phyloP scores from a whole-genome alignment of 768 basidiomycete genomes.

The Mycena vitilis region DNA sequence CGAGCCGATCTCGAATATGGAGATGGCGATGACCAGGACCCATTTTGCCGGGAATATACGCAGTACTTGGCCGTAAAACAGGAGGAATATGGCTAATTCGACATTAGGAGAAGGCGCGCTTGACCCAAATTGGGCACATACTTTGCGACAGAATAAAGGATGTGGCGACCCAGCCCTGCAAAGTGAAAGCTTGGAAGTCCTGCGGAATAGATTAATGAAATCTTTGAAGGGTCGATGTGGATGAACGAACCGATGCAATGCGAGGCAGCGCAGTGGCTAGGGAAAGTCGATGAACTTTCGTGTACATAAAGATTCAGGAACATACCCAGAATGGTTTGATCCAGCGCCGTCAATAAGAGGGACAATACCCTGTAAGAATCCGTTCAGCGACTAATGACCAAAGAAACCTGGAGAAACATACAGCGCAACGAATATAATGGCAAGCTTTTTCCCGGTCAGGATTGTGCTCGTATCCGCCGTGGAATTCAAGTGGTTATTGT shows the following conservation, averaged over 20 bases:
- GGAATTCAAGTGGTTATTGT: too few species aligned
- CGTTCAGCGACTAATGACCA: neutral
- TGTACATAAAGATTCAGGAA: neutral
- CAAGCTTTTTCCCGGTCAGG: constrained; percentile 4
- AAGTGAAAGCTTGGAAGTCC: constrained; percentile 15
- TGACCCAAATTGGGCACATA: neutral
- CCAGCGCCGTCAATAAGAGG: constrained; percentile 2
- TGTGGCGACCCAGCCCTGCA: constrained; percentile 27
- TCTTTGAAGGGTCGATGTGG: too few species aligned
- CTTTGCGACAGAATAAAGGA: constrained; percentile 42
- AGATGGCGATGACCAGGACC: neutral
- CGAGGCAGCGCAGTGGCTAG: constrained; percentile 20
- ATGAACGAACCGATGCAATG: constrained; percentile 17
- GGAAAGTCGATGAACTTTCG: neutral
- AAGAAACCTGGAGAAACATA: constrained; percentile 21
- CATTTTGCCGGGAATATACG: neutral
- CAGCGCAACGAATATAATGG: constrained; percentile 25
- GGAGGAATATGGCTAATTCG: neutral
- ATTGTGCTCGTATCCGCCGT: neutral
- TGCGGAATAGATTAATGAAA: constrained; percentile 31
- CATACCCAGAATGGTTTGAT: constrained; percentile 15
- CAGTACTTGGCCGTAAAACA: neutral
- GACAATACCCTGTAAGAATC: constrained; percentile 4
- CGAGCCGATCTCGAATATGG: neutral
- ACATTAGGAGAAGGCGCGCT: too few species aligned